Evolutionary conservation across 2,329 filamentous ascomycete genomes (phyloP).

Genomic region (Botrytis cinerea): DNA sequence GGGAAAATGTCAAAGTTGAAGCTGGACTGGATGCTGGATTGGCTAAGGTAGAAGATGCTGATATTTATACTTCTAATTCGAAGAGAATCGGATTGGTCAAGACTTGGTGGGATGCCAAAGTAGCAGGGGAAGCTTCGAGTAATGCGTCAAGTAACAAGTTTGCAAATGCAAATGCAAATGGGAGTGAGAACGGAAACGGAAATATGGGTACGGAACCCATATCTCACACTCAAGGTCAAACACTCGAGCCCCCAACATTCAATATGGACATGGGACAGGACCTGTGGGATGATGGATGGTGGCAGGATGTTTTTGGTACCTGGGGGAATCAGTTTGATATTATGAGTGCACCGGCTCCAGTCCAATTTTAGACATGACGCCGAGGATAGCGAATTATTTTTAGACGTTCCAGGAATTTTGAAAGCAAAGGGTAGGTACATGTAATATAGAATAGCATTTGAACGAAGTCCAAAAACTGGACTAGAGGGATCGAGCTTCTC

Average conservation of each 20-base stretch:
- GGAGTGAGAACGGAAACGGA: background rate
- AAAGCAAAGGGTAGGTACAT: background rate
- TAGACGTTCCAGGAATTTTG: background rate
- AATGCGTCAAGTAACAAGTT: background rate
- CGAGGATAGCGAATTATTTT: background rate
- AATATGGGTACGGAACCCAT: background rate
- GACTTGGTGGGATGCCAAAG: slow-evolving; percentile 19
- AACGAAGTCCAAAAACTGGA: background rate
- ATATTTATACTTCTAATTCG: background rate
- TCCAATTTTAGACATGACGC: background rate
- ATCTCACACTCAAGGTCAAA: background rate
- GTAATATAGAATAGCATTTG: background rate
- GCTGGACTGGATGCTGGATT: background rate
- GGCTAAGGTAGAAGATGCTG: background rate
- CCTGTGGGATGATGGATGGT: slow-evolving; percentile 14
- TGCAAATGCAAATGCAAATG: background rate
- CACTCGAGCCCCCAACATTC: background rate
- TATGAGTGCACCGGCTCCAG: background rate
- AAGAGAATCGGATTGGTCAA: slow-evolving; percentile 14
- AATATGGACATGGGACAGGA: background rate
- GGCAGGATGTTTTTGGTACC: slow-evolving; percentile 17
- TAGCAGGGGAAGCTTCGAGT: slow-evolving; percentile 3
- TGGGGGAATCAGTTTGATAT: background rate
- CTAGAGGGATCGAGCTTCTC: background rate
- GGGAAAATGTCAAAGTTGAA: background rate